These are phyloP conservation scores for Aspergillus taichungensis DNA, from an alignment of 495 filamentous ascomycete species.

Conservation along the genomic window DNA sequence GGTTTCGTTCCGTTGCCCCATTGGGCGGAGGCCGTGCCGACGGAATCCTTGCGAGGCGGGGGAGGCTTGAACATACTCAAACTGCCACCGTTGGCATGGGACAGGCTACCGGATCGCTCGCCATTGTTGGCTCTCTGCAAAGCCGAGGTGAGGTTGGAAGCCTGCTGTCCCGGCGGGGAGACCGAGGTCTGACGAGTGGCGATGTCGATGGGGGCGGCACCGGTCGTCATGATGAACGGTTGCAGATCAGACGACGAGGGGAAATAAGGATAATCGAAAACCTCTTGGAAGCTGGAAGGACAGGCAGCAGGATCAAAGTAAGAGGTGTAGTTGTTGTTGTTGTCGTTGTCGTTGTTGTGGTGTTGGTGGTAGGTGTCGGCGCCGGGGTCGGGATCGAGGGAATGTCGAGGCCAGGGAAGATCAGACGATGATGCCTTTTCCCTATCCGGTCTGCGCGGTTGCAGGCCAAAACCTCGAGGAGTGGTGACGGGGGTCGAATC, in stretches of 20 bases:
- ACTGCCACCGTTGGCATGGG: conserved; percentile 34
- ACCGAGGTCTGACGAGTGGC: conserved; percentile 52
- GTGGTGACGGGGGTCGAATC: conserved; percentile 36
- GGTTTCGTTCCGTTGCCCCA: conserved; percentile 73
- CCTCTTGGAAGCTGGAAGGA: conserved; percentile 13
- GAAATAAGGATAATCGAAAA: conserved; percentile 38
- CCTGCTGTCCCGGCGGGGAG: conserved; percentile 51
- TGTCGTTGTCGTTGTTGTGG: background rate
- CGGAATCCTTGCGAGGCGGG: conserved; percentile 59
- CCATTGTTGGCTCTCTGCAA: conserved; percentile 40
- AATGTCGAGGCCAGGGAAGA: conserved; percentile 9
- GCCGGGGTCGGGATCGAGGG: background rate
- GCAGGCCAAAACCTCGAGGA: conserved; percentile 35
- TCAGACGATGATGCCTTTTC: conserved; percentile 17
- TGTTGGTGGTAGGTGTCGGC: no score
- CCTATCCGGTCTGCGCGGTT: conserved; percentile 34
- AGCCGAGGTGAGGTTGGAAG: conserved; percentile 55
- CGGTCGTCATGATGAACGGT: conserved; percentile 36
- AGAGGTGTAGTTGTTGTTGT: conserved; percentile 7
- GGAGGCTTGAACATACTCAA: conserved; percentile 53
- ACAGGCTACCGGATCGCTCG: conserved; percentile 33
- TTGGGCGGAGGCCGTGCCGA: conserved; percentile 45
- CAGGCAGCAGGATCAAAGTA: conserved; percentile 3
- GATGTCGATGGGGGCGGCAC: conserved; percentile 57
- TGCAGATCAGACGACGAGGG: conserved; percentile 19